phyloP scores from a whole-genome alignment of 306 rosid genomes.

The Medicago truncatula region MtrunA17r5.0-ANR NC_053043.1:46942001-46942500 shows the following conservation, averaged over 20 bases:
- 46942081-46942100: not conserved
- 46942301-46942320: constrained; percentile 76
- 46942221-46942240: constrained; percentile 4
- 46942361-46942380: constrained; percentile 77
- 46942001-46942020: not conserved
- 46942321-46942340: constrained; percentile 73
- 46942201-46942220: not conserved
- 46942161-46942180: constrained; percentile 8
- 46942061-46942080: not conserved
- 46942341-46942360: constrained; percentile 85
- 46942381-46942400: constrained; percentile 90
- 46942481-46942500: constrained; percentile 44
- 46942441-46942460: constrained; percentile 93
- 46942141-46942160: not conserved
- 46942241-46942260: constrained; percentile 50
- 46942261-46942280: constrained; percentile 74
- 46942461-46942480: constrained; percentile 56
- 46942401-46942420: constrained; percentile 85
- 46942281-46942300: constrained; percentile 91
- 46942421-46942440: constrained; percentile 68
- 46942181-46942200: constrained; percentile 14
- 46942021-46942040: not conserved
- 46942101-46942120: not conserved
- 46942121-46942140: not conserved
- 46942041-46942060: not conserved